Base-by-base conservation (phyloP, 805 yeast species). In the Metschnikowia reukaufii region DNA sequence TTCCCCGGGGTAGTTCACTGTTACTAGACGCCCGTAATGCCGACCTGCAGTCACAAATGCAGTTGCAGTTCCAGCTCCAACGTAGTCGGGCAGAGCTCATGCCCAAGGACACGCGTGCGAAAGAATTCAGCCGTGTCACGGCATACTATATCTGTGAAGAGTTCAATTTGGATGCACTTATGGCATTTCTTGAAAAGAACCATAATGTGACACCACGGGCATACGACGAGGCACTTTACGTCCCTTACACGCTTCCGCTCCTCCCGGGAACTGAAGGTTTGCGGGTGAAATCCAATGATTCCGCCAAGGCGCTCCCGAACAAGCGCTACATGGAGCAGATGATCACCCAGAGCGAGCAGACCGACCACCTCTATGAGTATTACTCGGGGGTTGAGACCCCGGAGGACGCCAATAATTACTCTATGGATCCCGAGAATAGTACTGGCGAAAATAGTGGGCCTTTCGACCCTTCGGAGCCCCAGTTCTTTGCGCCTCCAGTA, bases 401-500 rank as follows among this genome's bases (percentile, higher is more conserved):
- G 0, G 84, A 77, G 50, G 82, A 79, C 59, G 78, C 77, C 18
- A 72, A 73, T 48, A 77, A 69, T 52, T 72, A 70, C 52, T 65
- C 71, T 1, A 71, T 71, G 76, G 77, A 72, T 49, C 77, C 76
- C 43, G 79, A 62, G 39, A 51, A 57, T 52, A 76, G 68, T 46
- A 64, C 65, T 47, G 68, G 60, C 49, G 74, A 71, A 37, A 68
- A 67, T 42, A 77, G 72, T 25, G 82, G 84, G 6, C 73, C 74
- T n/a, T 88, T 88, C 63, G 89, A 90, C 63, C 97, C 97, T 0
- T 82, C 90, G 13, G 97, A 90, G 61, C 97, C 97, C 0, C 97
- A 90, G 59, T 88, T 79, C 60, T 90, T 90, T 66, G 84, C 91
- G 2, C 77, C 78, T 2, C 54, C 55, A 4, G 30, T 44, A 32